Evolutionary conservation across 306 rosid species (phyloP), one percentile per base, ranked within the genome.

Genomic region (Castanea crenata): DNA sequence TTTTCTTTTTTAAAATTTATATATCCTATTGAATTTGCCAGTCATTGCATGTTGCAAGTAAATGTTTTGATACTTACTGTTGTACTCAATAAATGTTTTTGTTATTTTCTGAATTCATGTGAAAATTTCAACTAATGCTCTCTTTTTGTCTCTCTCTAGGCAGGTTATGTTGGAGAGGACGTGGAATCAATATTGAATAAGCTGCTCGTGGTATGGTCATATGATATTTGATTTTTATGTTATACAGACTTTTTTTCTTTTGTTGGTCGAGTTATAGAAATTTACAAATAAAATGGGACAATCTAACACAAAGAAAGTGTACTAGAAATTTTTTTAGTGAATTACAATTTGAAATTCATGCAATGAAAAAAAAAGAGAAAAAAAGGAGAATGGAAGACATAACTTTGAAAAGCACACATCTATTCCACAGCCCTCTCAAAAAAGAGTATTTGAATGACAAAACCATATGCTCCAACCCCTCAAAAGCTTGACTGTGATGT

Each of bases 111-210:
- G 10, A 71, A 12, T 62, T 54, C 69, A 29, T 35, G 61, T 78
- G 61, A 78, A 55, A 23, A 46, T 21, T 80, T 29, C 20, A 54
- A 35, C 25, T 64, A 46, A 44, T 57, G 55, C 18, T 76, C 15
- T 46, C 56, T 21, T 61, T 74, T 23, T 64, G 34, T 16, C 55
- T 21, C 61, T 51, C 68, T 38, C 56, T 25, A 91, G 93, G 96
- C 96, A 32, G 96, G 96, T 76, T 91, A 91, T 82, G 96, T 86
- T 59, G 93, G 96, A 79, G 93, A 91, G 74, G 96, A 91, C 52
- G 93, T 89, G 59, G 96, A 89, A 67, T 91, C 96, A 59, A 73
- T 91, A 73, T 77, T 91, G 80, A 79, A 86, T 82, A 89, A 85
- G 73, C 91, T 91, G 55, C 92, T 91, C 23, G 25, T 56, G 88